phyloP scores from a whole-genome alignment of 306 rosid species.

The Gastrolobium villosum region DNA sequence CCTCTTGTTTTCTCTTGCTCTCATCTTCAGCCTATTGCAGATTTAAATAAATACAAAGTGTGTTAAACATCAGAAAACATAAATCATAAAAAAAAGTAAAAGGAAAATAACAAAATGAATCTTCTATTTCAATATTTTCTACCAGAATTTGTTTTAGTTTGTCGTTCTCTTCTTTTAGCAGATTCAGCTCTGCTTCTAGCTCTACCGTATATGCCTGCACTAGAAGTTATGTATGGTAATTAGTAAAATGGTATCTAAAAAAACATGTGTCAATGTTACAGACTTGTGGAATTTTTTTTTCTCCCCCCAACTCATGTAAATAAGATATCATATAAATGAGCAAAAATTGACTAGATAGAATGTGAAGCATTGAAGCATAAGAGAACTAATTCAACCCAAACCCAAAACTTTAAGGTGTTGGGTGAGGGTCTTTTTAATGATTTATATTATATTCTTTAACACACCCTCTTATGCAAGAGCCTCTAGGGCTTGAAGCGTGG shows the following conservation, averaged over 20 bases:
- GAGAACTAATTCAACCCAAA: too few relatives aligned
- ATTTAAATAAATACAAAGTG: conserved; percentile 22
- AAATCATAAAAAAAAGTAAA: neutral
- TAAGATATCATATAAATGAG: neutral
- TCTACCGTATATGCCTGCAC: conserved; percentile 84
- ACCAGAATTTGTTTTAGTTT: conserved; percentile 71
- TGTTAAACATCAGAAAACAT: conserved; percentile 10
- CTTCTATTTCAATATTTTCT: conserved; percentile 35
- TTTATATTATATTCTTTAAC: too few relatives aligned
- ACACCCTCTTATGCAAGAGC: too few relatives aligned
- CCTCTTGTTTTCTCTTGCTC: conserved; percentile 66
- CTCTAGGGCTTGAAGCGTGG: too few relatives aligned
- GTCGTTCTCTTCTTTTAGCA: conserved; percentile 67
- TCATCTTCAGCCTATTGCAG: conserved; percentile 66
- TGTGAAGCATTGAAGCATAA: neutral
- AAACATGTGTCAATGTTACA: conserved; percentile 10
- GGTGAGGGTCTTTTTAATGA: too few relatives aligned
- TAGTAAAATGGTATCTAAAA: neutral
- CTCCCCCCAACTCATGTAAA: too few relatives aligned
- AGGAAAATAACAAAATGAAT: neutral
- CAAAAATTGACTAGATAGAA: neutral
- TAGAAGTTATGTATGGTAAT: neutral
- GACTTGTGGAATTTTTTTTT: neutral
- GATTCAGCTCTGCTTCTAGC: conserved; percentile 71
- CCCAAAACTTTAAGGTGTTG: too few relatives aligned